Conservation (phyloP, 2,329 filamentous ascomycete genomes). For the Paraphaeosphaeria sporulosa region DNA sequence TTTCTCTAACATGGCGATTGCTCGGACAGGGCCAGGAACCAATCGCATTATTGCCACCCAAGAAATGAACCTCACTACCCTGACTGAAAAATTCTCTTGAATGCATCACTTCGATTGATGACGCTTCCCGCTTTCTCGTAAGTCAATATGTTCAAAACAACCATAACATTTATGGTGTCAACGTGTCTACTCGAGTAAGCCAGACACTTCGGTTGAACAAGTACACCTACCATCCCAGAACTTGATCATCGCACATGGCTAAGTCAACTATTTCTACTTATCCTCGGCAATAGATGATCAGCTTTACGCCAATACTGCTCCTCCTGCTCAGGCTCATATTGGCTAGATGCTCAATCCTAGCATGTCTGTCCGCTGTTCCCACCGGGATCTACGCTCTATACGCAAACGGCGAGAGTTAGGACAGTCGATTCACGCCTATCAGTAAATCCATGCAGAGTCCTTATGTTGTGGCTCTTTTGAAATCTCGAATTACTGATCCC, state of each 20-base stretch:
- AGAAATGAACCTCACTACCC: conserved; percentile 1
- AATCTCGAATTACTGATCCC: too few species aligned
- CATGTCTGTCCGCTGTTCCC: not conserved
- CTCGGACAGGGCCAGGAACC: too few species aligned
- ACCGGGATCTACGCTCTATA: not conserved
- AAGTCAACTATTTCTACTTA: not conserved
- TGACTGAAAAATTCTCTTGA: conserved; percentile 14
- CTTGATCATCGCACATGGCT: conserved; percentile 19
- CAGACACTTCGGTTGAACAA: conserved; percentile 14
- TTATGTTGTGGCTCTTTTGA: not conserved
- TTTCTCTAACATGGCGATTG: too few species aligned
- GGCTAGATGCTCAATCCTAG: not conserved
- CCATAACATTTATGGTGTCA: not conserved
- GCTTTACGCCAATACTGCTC: not conserved
- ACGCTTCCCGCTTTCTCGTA: conserved; percentile 3
- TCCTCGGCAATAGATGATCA: not conserved
- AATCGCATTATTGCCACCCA: too few species aligned
- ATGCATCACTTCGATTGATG: conserved; percentile 14
- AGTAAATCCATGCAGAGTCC: conserved; percentile 1
- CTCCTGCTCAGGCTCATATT: not conserved
- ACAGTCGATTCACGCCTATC: not conserved
- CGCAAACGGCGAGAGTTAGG: not conserved
- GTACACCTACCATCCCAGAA: conserved; percentile 17
- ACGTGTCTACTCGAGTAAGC: conserved; percentile 4
- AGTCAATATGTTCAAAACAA: too few species aligned